Evolutionary conservation across 1,284 basidiomycete species (phyloP), one percentile per base, ranked within the genome.

Genomic region (Schizopora paradoxa): DNA sequence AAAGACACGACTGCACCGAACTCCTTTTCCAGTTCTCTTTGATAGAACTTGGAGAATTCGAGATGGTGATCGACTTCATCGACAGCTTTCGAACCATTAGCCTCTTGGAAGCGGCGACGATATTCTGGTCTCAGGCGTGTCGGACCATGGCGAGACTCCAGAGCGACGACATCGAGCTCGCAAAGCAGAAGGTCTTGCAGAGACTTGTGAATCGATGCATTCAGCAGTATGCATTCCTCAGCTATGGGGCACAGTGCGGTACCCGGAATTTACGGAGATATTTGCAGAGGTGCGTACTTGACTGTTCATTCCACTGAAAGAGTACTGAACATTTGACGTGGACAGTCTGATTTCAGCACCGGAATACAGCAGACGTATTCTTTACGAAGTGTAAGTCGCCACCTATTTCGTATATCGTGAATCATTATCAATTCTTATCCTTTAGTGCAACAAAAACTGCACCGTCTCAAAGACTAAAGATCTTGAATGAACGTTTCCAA

Each of bases 211-310:
- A 47, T n/a, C 49, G 47, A 18, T 47, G 41, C 23, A 34, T 51
- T 14, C 49, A 51, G 33, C 40, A 43, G 32, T 44, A 47, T 25
- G 45, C 41, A 14, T 23, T 51, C 8, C 38, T 51, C 11, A 38
- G 44, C 26, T 51, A 44, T 34, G 49, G 45, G 5, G 45, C 49
- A 34, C 45, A 47, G 16, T 51, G 49, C 25, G 49, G 49, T 5
- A 41, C 21, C 14, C 28, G 44, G 13, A 47, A 31, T 7, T 18
- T 41, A 2, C 43, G 25, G 36, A 43, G 37, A 11, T 51, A 51
- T 40, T n/a, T 51, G 21, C 45, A 43, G 18, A 35, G 42, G 49
- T 51, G 21, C 41, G 49, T 29, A 13, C n/a, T 10, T 3, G 13
- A 40, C 19, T 40, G 37, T 6, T n/a, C 6, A 22, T 4, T 19